phyloP scores from a whole-genome alignment of 805 yeast genomes.

The Lipomyces kockii region DNA sequence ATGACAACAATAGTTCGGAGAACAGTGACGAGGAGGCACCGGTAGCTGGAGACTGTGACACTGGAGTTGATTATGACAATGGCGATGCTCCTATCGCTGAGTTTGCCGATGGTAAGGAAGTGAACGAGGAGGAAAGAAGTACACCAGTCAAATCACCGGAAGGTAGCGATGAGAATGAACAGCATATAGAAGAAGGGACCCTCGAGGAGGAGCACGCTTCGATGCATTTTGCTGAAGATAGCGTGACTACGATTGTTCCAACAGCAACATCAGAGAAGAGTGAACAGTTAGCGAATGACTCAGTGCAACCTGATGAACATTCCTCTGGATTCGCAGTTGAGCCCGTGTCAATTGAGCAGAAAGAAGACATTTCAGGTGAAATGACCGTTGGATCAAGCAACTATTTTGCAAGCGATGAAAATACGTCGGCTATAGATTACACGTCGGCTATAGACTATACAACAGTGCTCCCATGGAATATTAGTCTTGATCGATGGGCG shows the following conservation, averaged over 20 bases:
- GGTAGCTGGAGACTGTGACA: not conserved
- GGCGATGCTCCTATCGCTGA: not conserved
- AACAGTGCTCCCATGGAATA: slow-evolving; percentile 30
- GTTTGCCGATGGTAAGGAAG: not conserved
- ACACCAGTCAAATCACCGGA: not conserved
- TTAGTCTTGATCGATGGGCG: slow-evolving; percentile 35
- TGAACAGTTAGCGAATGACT: not conserved
- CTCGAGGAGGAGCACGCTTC: not conserved
- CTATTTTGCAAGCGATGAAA: slow-evolving; percentile 17
- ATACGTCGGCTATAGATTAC: slow-evolving; percentile 24
- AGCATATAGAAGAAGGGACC: not conserved
- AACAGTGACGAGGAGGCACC: not conserved
- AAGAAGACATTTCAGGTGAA: slow-evolving; percentile 5
- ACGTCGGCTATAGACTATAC: slow-evolving; percentile 30
- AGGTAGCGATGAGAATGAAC: not conserved
- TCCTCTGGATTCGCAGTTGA: not conserved
- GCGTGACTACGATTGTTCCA: not conserved
- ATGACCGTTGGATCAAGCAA: slow-evolving; percentile 8
- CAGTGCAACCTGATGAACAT: not conserved
- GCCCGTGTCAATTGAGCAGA: not conserved
- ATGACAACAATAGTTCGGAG: not conserved
- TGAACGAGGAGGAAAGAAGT: not conserved
- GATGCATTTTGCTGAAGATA: not conserved
- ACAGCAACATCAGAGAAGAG: not conserved
- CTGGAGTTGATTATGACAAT: not conserved